Evolutionary conservation across 208 protist species (phyloP).

Genomic region (Crithidia expoeki): DNA sequence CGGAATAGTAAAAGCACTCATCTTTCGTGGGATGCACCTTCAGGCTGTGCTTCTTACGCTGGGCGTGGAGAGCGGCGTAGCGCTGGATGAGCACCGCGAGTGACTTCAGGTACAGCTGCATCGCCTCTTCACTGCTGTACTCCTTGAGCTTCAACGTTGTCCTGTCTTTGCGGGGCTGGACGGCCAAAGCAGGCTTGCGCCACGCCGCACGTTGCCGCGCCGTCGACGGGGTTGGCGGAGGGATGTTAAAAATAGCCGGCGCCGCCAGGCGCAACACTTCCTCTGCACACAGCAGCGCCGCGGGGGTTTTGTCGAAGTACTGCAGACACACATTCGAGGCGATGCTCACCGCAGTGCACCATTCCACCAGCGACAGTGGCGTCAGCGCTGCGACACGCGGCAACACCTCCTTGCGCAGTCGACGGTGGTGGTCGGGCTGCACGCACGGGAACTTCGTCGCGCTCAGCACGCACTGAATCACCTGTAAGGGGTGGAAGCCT

Average conservation of each 20-base stretch:
- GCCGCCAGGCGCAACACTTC: slow-evolving; percentile 61
- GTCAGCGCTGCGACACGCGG: slow-evolving; percentile 42
- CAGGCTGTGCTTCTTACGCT: slow-evolving; percentile 53
- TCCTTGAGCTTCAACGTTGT: slow-evolving; percentile 46
- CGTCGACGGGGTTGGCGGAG: slow-evolving; percentile 8
- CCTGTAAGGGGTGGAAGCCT: slow-evolving; percentile 58
- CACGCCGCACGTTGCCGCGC: slow-evolving; percentile 10
- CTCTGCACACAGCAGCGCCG: slow-evolving; percentile 62
- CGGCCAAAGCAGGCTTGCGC: slow-evolving; percentile 18
- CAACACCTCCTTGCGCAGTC: slow-evolving; percentile 70
- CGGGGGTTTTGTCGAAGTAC: slow-evolving; percentile 31
- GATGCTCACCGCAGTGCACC: slow-evolving; percentile 46
- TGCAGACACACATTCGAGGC: slow-evolving; percentile 36
- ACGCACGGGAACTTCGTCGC: slow-evolving; percentile 64
- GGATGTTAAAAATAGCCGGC: slow-evolving; percentile 47
- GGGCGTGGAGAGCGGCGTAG: slow-evolving; percentile 53
- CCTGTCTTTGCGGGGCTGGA: slow-evolving; percentile 40
- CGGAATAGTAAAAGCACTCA: slow-evolving; percentile 51
- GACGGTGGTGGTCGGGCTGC: slow-evolving; percentile 49
- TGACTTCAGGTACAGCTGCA: slow-evolving; percentile 48
- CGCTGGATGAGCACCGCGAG: slow-evolving; percentile 54
- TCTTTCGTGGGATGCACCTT: slow-evolving; percentile 15
- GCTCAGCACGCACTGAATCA: slow-evolving; percentile 74
- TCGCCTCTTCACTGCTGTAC: slow-evolving; percentile 38
- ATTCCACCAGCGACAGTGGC: slow-evolving; percentile 63